These are phyloP conservation scores for Cetraspora pellucida DNA, from an alignment of 192 early-diverging fungal species.

Conservation along the genomic window DNA sequence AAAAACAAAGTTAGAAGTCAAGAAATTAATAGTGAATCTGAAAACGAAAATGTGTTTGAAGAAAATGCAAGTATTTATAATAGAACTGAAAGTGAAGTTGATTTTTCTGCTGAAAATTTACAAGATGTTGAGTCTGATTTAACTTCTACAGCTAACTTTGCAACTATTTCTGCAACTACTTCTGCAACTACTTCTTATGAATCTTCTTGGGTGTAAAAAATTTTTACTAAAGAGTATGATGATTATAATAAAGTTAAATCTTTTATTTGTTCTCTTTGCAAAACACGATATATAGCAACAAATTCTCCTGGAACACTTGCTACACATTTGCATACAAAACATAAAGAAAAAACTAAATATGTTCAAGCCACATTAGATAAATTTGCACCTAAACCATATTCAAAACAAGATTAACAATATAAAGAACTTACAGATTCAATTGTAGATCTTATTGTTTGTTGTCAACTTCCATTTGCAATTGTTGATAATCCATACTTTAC, in stretches of 20 bases:
- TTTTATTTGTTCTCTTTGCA: background rate
- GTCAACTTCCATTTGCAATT: conserved; percentile 26
- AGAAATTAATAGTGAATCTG: too few relatives aligned
- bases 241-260: background rate
- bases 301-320: conserved; percentile 17
- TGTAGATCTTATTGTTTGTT: conserved; percentile 26
- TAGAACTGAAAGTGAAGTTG: background rate
- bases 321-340: conserved; percentile 2
- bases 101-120: background rate
- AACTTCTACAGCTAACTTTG: background rate
- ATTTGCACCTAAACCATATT: conserved; percentile 17
- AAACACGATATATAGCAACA: background rate
- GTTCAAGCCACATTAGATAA: conserved; percentile 1
- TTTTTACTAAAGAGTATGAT: conserved; percentile 18
- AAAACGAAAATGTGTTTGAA: too few relatives aligned
- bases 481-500: conserved; percentile 27
- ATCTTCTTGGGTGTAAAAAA: conserved; percentile 7
- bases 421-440: conserved; percentile 17
- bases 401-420: conserved; percentile 19
- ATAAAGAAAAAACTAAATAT: background rate
- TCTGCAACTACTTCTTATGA: background rate
- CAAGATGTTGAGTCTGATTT: background rate
- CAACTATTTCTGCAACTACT: background rate
- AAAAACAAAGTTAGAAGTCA: too few relatives aligned
- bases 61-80: too few relatives aligned